These are phyloP conservation scores for Pythium pectinolyticum DNA, from an alignment of 352 stramenopile genomes.

Conservation along the genomic window DNA sequence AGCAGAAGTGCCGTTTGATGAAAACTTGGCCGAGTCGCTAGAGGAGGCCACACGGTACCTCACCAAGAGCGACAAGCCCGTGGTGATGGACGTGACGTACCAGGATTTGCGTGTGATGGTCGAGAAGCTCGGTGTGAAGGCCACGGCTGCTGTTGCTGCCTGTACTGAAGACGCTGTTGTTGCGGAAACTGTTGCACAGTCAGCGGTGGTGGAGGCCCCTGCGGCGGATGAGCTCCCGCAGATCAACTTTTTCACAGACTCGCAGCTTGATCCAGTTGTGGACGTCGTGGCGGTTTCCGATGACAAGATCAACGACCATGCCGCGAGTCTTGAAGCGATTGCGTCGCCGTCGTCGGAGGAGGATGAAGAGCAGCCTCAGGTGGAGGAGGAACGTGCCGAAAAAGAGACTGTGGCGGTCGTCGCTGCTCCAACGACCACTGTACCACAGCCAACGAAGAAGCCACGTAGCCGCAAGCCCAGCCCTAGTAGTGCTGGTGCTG, in stretches of 20 bases:
- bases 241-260: slow-evolving; percentile 89
- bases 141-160: too few species aligned
- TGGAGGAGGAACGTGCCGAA: slow-evolving; percentile 2
- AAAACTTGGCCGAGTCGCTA: slow-evolving; percentile 79
- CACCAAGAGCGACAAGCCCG: slow-evolving; percentile 59
- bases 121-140: slow-evolving; percentile 35
- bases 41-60: slow-evolving; percentile 79
- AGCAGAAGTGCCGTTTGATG: slow-evolving; percentile 72
- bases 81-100: slow-evolving; percentile 79
- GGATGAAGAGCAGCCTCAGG: slow-evolving; percentile 20
- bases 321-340: slow-evolving; percentile 8
- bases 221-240: slow-evolving; percentile 53
- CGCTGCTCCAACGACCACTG: slow-evolving; percentile 28
- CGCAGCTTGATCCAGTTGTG: slow-evolving; percentile 44
- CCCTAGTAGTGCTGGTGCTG: too few species aligned
- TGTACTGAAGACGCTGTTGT: neutral
- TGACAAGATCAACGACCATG: slow-evolving; percentile 18
- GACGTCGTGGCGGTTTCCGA: slow-evolving; percentile 1
- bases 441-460: neutral
- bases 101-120: slow-evolving; percentile 55
- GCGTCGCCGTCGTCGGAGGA: slow-evolving; percentile 13
- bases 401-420: slow-evolving; percentile 32
- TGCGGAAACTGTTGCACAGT: slow-evolving; percentile 23
- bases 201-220: slow-evolving; percentile 19
- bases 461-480: slow-evolving; percentile 18